phyloP scores from a whole-genome alignment of 108 stramenopile genomes.

The Cylindrotheca fusiformis region DNA sequence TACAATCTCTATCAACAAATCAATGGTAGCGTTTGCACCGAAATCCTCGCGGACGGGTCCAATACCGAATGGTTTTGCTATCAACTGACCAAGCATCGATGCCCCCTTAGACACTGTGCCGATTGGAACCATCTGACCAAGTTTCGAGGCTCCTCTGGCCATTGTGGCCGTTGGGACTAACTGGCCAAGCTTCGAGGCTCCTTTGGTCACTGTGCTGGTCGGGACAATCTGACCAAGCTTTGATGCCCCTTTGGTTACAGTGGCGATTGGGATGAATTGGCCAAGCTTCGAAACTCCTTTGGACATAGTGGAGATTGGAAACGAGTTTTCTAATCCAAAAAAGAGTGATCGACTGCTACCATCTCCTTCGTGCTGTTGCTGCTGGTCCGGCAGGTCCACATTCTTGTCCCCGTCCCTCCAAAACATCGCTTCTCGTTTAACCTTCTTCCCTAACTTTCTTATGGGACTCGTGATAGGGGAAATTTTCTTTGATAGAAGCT shows the following conservation, averaged over 20 bases:
- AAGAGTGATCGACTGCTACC: too few relatives aligned
- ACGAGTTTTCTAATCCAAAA: too few relatives aligned
- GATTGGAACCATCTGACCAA: neutral
- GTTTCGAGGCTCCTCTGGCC: neutral
- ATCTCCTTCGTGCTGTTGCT: too few relatives aligned
- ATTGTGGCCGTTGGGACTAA: neutral
- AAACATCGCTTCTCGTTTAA: too few relatives aligned
- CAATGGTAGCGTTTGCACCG: conserved; percentile 1
- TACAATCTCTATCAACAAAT: conserved; percentile 41
- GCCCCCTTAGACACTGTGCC: neutral
- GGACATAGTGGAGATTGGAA: too few relatives aligned
- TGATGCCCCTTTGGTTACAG: neutral
- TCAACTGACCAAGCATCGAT: neutral
- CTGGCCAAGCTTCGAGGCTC: neutral
- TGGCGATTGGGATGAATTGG: neutral
- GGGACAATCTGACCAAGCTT: neutral
- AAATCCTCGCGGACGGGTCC: neutral
- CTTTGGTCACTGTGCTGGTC: too few relatives aligned
- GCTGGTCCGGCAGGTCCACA: too few relatives aligned
- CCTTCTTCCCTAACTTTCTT: too few relatives aligned
- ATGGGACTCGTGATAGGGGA: too few relatives aligned
- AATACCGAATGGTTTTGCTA: neutral
- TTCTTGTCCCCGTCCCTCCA: too few relatives aligned
- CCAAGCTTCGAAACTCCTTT: neutral
- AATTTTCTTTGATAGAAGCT: too few relatives aligned